Base-by-base conservation (phyloP, 23 red algal genomes). In the Chondrus crispus region DNA sequence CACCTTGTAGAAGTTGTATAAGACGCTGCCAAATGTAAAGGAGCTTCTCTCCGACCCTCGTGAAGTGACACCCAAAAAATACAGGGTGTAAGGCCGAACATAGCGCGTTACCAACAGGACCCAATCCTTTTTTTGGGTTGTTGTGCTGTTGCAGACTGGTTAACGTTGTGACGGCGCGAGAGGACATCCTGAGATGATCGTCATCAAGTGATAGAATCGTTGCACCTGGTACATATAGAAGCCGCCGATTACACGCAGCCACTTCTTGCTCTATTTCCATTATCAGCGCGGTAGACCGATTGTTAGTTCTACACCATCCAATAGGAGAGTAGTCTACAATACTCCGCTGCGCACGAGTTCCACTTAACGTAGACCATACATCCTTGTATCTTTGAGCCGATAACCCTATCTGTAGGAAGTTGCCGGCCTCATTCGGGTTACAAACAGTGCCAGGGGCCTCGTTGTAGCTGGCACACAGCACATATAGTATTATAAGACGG, bases 211-310 rank as follows among this genome's bases (percentile, higher is more conserved):
- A 64, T 32, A 64, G 5, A 32, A 64, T 64, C 36, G 6, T 64
- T 22, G 58, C 58, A 64, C 58, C 58, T 33, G 20, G 20, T 14
- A 5, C 36, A 33, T 19, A 64, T 4, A 64, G 58, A 8, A 64
- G 6, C 58, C 58, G 28, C 6, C 58, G 28, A 33, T 86, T 86
- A 4, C 62, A 41, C 42, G 62, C 18, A 53, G 82, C 62, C 1
- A 86, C 12, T 46, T 86, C 82, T 2, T 86, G 22, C 41, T 86
- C 82, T 14, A 86, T 40, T 53, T 86, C 63, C 32, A 46, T 70
- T 22, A 86, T 71, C 58, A 86, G 46, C 6, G 39, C 39, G 14
- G 62, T 86, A 2, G 37, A 60, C 24, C 40, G 2, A 5, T 73
- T 40, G 11, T 13, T 60, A 2, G 28, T 26, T 46, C 68, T 86